Base-by-base conservation (phyloP, 164 flowering plant genomes). In the Protea cynaroides region DNA sequence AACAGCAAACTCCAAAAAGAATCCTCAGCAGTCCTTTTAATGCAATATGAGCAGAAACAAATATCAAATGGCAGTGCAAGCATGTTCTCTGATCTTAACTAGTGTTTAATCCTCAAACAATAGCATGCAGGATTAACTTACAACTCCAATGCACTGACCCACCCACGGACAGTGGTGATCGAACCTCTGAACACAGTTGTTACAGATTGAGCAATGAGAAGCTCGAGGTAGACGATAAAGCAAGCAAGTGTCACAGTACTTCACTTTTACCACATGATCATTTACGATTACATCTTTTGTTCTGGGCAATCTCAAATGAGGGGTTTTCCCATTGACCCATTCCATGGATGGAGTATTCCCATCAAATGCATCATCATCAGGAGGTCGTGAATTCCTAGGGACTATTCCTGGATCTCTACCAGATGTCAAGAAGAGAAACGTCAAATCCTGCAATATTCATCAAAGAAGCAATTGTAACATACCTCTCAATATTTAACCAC, bases 81-180 rank as follows among this genome's bases (percentile, higher is more conserved):
- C 46, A 59, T 13, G 24, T 5, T 24, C 12, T 10, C 4, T 53
- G 25, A 53, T 53, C 14, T 7, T 52, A 19, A 52, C 23, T n/a
- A 52, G 24, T 52, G 55, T 19, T 21, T 19, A 56, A 56, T 56
- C 37, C 37, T 56, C 25, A 56, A 23, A 56, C 18, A 44, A 29
- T 14, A 22, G 23, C 1, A 25, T 52, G 23, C n/a, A 19, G 19
- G 51, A 46, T 61, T 34, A 46, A 84, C 98, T 83, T 85, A 89
- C 98, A 22, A 72, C 34, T 77, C 93, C 98, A 74, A 92, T 92
- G 74, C 98, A 92, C 73, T 92, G 98, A 63, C 97, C 98, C 49
- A 90, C 98, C 98, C 97, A 92, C 24, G 98, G 98, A 67, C 97
- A 92, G 68, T 92, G 98, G 68, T 92, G 98, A 82, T 92, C 98